phyloP scores from a whole-genome alignment of 345 rosid species.

The Erysimum cheiranthoides region DNA sequence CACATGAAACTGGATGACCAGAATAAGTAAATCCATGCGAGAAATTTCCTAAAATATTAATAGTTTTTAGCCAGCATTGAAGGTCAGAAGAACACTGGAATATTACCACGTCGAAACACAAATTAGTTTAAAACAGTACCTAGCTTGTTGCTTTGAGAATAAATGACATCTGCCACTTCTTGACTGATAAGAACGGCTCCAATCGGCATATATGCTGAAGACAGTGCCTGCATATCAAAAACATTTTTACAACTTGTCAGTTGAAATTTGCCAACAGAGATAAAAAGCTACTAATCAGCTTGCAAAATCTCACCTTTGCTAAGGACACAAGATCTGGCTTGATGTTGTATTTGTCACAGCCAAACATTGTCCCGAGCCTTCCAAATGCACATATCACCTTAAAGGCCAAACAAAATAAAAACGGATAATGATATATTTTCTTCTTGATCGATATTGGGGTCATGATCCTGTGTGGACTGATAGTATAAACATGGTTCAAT shows the following conservation, averaged over 20 bases:
- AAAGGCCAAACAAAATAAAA: too few species aligned
- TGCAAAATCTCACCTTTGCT: slow-evolving; percentile 72
- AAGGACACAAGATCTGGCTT: slow-evolving; percentile 87
- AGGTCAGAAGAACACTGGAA: background rate
- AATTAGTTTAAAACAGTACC: slow-evolving; percentile 51
- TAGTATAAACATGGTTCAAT: too few species aligned
- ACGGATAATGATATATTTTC: too few species aligned
- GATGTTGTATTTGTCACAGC: too few species aligned
- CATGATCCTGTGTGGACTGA: too few species aligned
- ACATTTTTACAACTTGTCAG: background rate
- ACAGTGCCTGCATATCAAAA: slow-evolving; percentile 65
- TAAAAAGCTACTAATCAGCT: background rate
- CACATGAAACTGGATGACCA: too few species aligned
- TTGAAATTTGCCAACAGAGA: background rate
- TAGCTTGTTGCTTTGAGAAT: slow-evolving; percentile 94
- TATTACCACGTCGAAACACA: slow-evolving; percentile 1
- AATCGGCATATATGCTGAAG: slow-evolving; percentile 94
- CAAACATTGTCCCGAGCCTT: too few species aligned
- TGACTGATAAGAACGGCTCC: slow-evolving; percentile 91
- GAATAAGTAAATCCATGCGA: too few species aligned
- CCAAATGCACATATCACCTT: too few species aligned
- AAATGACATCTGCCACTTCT: slow-evolving; percentile 80
- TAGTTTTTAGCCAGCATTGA: background rate
- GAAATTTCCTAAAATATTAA: too few species aligned
- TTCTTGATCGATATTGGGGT: too few species aligned